Percentiles rank a stretch among this genome's conserved stretches.
phyloP scores from a whole-genome alignment of 805 yeast genomes.

The Cyberlindnera euphorbiiphila region DNA sequence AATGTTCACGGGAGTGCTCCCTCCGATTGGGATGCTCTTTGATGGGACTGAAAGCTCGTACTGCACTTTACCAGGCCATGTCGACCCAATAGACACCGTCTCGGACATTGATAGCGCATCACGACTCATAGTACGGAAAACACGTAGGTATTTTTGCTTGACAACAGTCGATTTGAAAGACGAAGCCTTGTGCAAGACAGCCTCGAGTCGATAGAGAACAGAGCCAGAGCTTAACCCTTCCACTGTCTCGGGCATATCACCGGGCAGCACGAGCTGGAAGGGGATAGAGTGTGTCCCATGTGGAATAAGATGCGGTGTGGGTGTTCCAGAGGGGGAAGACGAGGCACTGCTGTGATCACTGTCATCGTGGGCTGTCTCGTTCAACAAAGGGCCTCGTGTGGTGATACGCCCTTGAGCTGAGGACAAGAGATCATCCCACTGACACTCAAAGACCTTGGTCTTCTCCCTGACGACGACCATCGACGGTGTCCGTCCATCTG shows the following conservation, averaged over 20 bases:
- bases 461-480: constrained; percentile 43
- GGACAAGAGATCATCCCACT: constrained; percentile 58
- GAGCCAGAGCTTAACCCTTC: constrained; percentile 86
- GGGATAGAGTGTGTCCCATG: constrained; percentile 84
- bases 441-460: constrained; percentile 59
- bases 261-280: constrained; percentile 73
- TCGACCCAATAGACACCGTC: constrained; percentile 83
- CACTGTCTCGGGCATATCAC: constrained; percentile 72
- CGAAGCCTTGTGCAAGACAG: constrained; percentile 59
- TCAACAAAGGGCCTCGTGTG: constrained; percentile 4
- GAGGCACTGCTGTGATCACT: background rate
- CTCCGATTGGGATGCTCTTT: constrained; percentile 82
- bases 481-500: constrained; percentile 32
- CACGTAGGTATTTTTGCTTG: constrained; percentile 57
- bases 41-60: constrained; percentile 83
- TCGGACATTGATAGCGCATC: constrained; percentile 71
- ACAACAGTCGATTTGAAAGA: constrained; percentile 45
- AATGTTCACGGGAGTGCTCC: constrained; percentile 61
- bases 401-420: constrained; percentile 27
- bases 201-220: constrained; percentile 64
- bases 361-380: background rate
- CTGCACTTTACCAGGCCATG: constrained; percentile 86
- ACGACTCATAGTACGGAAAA: constrained; percentile 74
- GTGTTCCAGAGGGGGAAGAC: constrained; percentile 6
- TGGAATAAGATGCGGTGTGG: constrained; percentile 31